These are phyloP conservation scores for Hibiscus tridactylites DNA, from an alignment of 345 rosid genomes.

Conservation along the genomic window DNA sequence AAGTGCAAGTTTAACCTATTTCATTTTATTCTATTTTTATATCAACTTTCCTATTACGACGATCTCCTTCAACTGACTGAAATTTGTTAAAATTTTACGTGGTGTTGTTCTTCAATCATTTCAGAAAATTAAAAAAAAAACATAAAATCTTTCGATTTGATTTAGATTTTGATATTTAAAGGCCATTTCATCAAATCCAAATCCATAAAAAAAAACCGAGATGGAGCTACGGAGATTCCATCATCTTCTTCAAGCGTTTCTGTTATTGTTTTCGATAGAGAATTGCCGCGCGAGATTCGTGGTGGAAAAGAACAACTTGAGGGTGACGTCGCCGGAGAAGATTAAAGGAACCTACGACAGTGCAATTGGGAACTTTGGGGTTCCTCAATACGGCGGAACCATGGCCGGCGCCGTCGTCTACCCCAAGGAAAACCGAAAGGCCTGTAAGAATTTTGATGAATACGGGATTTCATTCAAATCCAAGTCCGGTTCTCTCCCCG, in stretches of 20 bases:
- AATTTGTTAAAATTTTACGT: too few species aligned
- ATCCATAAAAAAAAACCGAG: neutral
- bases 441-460: conserved; percentile 57
- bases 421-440: conserved; percentile 65
- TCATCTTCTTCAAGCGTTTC: conserved; percentile 25
- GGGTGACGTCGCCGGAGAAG: conserved; percentile 79
- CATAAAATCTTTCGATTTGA: too few species aligned
- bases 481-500: conserved; percentile 77
- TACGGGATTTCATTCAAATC: conserved; percentile 58
- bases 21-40: too few species aligned
- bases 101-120: too few species aligned
- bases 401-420: conserved; percentile 84
- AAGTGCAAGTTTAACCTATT: too few species aligned
- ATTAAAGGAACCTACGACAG: conserved; percentile 80
- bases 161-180: too few species aligned
- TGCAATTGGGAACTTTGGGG: conserved; percentile 96
- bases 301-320: conserved; percentile 90
- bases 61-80: too few species aligned
- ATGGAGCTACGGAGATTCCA: conserved; percentile 23
- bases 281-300: conserved; percentile 49
- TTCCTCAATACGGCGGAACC: conserved; percentile 98
- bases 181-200: neutral
- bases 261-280: conserved; percentile 17
- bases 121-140: too few species aligned
- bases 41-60: too few species aligned